Conservation (phyloP, 1,284 basidiomycete genomes). For the Pterulicium gracile region DNA sequence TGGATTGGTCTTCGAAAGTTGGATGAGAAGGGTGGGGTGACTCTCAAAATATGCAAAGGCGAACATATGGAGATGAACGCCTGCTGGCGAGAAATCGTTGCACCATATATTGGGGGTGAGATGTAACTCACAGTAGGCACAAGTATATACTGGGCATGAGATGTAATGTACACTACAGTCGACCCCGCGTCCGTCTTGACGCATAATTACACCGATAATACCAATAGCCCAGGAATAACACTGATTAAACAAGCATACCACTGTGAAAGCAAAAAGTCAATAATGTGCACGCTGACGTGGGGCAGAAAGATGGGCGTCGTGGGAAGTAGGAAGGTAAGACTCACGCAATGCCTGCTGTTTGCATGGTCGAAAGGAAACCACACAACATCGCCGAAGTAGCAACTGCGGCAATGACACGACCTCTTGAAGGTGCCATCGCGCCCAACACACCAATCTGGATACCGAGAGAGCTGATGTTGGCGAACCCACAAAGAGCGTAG, state of each 20-base stretch:
- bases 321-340: conserved; percentile 16
- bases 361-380: conserved; percentile 67
- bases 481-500: conserved; percentile 85
- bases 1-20: conserved; percentile 80
- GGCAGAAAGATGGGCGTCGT: too few species aligned
- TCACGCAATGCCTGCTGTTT: conserved; percentile 64
- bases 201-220: too few species aligned
- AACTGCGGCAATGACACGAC: conserved; percentile 59
- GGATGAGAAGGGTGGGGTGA: conserved; percentile 60
- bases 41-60: conserved; percentile 62
- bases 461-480: conserved; percentile 78
- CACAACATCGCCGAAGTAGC: conserved; percentile 74
- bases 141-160: too few species aligned
- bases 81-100: conserved; percentile 51
- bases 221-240: background rate
- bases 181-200: too few species aligned
- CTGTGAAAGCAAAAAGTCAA: conserved; percentile 12
- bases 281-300: conserved; percentile 4
- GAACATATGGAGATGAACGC: conserved; percentile 72
- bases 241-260: conserved; percentile 22
- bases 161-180: too few species aligned
- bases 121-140: conserved; percentile 3
- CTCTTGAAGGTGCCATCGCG: conserved; percentile 72
- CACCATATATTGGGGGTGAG: conserved; percentile 31
- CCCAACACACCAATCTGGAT: conserved; percentile 86